Percentiles rank a stretch among this genome's conserved stretches.
phyloP scores from a whole-genome alignment of 257 asterid genomes.

The Nicotiana otophora region DNA sequence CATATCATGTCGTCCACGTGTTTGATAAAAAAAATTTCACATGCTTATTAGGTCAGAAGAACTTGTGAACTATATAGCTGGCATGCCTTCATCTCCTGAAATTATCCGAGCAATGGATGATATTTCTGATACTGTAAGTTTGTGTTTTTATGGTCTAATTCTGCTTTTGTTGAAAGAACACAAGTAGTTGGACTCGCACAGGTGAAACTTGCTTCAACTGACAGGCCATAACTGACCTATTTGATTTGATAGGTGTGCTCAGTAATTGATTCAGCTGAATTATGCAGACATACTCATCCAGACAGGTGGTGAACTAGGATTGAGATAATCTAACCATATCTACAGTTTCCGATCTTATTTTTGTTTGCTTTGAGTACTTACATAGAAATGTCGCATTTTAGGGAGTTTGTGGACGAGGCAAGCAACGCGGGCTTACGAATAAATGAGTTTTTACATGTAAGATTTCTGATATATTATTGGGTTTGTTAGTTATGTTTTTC shows the following conservation, averaged over 20 bases:
- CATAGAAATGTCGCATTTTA: slow-evolving; percentile 9
- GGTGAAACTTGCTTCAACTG: background rate
- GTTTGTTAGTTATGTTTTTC: slow-evolving; percentile 14
- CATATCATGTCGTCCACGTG: background rate
- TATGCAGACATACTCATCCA: slow-evolving; percentile 96
- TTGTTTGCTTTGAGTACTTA: background rate
- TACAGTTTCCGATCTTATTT: background rate
- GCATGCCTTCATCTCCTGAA: slow-evolving; percentile 76
- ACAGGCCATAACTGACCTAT: background rate
- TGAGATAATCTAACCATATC: background rate
- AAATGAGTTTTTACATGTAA: slow-evolving; percentile 87
- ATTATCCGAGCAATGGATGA: slow-evolving; percentile 85
- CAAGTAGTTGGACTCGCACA: background rate
- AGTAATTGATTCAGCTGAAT: slow-evolving; percentile 85
- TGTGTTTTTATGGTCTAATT: slow-evolving; percentile 5
- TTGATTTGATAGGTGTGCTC: slow-evolving; percentile 70
- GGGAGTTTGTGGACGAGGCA: slow-evolving; percentile 82
- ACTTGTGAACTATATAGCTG: slow-evolving; percentile 58
- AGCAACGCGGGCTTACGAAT: slow-evolving; percentile 78
- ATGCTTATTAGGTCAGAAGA: slow-evolving; percentile 67
- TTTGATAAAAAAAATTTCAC: background rate
- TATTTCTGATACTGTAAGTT: slow-evolving; percentile 72
- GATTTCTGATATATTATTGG: slow-evolving; percentile 38
- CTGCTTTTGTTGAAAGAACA: background rate
- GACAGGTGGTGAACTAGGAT: slow-evolving; percentile 51